Evolutionary conservation across 345 rosid genomes (phyloP), one percentile per base, ranked within the genome.

Genomic region (Noccaea bulbosa): DNA sequence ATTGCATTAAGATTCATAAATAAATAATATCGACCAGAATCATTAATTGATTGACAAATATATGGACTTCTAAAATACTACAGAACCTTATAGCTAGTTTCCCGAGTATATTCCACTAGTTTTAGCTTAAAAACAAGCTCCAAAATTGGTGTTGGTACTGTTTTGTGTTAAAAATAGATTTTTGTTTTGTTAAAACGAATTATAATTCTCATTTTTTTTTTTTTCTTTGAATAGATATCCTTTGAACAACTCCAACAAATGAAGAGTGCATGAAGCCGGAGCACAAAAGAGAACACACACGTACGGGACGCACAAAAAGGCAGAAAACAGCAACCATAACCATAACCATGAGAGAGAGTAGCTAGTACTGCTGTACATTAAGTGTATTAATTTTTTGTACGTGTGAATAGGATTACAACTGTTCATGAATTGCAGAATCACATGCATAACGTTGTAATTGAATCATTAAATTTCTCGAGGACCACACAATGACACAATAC

Each of bases 341-440:
- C n/a, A n/a, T n/a, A n/a, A n/a, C 27, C 27, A 24, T 24, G 27
- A 24, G 27, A 24, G 24, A 55, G 10, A 4, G 59, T 9, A 62
- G 49, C 7, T 27, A 43, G 52, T 57, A 45, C 43, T 48, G 10
- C 50, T 50, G 35, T 57, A 46, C 37, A 53, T 22, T 39, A 32
- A 39, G 33, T 27, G 39, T 15, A 64, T 22, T 24, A 27, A 20
- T 45, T 63, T 45, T 45, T 54, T 47, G 70, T 72, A 64, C 77
- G 27, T 65, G 65, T 27, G 62, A 62, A 62, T 15, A 62, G 3
- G 14, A 50, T 0, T 12, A 38, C 49, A 60, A 52, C 53, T 43
- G 76, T 65, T 45, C 30, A 57, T 73, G 70, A 70, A 72, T 55
- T 55, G 66, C 46, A 74, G 49, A 59, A 60, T 67, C 72, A 67